Base-by-base conservation (phyloP, 345 rosid species). In the Corymbia maculata region DNA sequence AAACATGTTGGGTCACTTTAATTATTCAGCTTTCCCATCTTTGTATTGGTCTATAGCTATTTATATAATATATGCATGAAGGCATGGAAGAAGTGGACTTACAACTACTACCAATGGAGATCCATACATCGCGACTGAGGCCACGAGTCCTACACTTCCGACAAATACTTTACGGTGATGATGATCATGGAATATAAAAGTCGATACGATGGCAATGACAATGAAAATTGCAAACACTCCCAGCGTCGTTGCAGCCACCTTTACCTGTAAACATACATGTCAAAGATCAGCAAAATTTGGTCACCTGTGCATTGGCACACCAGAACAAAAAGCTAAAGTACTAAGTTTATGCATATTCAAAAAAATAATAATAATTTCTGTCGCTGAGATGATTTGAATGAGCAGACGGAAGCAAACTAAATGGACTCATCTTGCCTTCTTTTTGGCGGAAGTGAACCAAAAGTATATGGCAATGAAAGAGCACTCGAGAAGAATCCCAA, bases 51-150 rank as follows among this genome's bases (percentile, higher is more conserved):
- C 30, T 45, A 14, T 22, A 49, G 10, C 47, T 52, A 51, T 9
- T 30, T n/a, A 70, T n/a, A 70, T 42, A 4, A 28, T 11, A 42
- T 51, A 79, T 44, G 10, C 24, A 28, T 49, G 19, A 52, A 17
- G 16, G 86, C 52, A 79, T 79, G 49, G 26, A n/a, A 30, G 51
- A 53, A 50, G 49, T 86, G 55, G 80, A 88, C 96, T 94, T 66
- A 95, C 98, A 94, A 97, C 90, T 64, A 57, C 98, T 22, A 96
- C 94, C 24, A 97, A 93, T 9, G 98, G 98, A 79, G 98, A 93
- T 87, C 92, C 95, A 57, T 97, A 97, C 99, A 97, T 97, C 50
- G 93, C 92, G 32, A 91, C 85, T 11, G 98, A 93, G 88, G 94
- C 94, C 66, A 91, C 92, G 5, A 96, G 90, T 44, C 96, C 99